Conservation (phyloP, 306 rosid species). For the Acmispon strigosus region DNA sequence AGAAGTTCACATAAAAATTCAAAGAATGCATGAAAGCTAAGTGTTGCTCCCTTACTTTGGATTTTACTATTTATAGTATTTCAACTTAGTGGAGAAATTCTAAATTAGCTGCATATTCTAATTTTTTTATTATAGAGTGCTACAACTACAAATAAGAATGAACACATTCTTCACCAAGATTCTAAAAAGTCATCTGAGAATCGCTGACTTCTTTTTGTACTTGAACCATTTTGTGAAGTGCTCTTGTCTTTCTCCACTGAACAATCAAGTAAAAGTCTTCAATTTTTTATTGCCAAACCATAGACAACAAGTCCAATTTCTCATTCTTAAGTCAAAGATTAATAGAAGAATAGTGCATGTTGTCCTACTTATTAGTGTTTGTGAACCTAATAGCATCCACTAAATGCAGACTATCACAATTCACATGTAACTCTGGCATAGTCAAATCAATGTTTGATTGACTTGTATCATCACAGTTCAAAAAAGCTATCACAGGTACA, state of each 20-base stretch:
- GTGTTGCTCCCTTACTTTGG: neutral
- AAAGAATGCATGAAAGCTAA: no score
- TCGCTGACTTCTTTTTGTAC: neutral
- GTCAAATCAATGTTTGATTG: conserved; percentile 17
- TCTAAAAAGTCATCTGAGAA: neutral
- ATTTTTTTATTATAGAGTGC: neutral
- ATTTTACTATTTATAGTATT: neutral
- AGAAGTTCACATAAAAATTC: neutral
- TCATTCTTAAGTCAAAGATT: neutral
- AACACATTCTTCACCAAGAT: neutral
- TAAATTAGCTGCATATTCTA: neutral
- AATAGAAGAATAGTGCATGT: neutral
- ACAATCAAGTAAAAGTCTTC: neutral
- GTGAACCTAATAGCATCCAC: conserved; percentile 14
- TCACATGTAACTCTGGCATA: neutral
- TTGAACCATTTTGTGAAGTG: neutral
- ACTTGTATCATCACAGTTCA: neutral
- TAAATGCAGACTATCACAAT: neutral
- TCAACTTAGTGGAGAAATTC: neutral
- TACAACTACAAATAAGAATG: neutral
- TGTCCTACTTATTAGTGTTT: neutral
- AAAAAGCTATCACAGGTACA: neutral
- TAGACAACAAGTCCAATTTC: neutral
- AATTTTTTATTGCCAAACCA: neutral
- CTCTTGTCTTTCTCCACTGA: neutral